Base-by-base conservation (phyloP, 2,329 filamentous ascomycete species). In the Colletotrichum lupini region DNA sequence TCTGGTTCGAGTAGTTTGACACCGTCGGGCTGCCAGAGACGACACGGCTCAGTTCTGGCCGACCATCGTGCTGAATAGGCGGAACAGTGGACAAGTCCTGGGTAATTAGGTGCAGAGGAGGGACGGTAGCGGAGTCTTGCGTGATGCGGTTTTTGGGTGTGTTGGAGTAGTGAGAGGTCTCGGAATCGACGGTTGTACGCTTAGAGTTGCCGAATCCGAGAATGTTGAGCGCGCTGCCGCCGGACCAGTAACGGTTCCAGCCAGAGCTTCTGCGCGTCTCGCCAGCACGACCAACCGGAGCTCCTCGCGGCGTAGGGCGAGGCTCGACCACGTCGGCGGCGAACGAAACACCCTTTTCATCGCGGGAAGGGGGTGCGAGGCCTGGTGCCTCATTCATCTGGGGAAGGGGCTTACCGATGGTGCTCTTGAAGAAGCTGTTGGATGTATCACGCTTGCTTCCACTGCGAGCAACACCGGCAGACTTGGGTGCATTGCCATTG, bases 171-270 rank as follows among this genome's bases (percentile, higher is more conserved):
- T 83, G 85, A 63, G 90, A 91, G 79, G 89, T 88, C 62, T 91
- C 89, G 4, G 88, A 91, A 24, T 80, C 84, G n/a, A 86, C 83
- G 0, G 89, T 92, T 42, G 83, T 82, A 75, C 87, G 81, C 78
- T 87, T 84, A 46, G 83, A 79, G 75, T 79, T 80, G 16, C 89
- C 90, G 65, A 91, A 89, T 16, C 90, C 91, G 8, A 93, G 84
- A 28, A 92, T 88, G 77, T 92, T 92, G 68, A 92, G 83, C 8
- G 91, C 89, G 76, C 92, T 93, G 66, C 92, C 93, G 63, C 92
- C 92, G 16, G 92, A 93, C 89, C 93, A 95, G 82, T 94, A 95
- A 66, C 90, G 86, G 81, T 94, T 94, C 93, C 93, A 95, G 60
- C 92, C 92, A 4, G 92, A 94, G 77, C 92, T 94, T 78, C 90